These are phyloP conservation scores for Eutrema yunnanense DNA, from an alignment of 345 rosid species.

Conservation along the genomic window DNA sequence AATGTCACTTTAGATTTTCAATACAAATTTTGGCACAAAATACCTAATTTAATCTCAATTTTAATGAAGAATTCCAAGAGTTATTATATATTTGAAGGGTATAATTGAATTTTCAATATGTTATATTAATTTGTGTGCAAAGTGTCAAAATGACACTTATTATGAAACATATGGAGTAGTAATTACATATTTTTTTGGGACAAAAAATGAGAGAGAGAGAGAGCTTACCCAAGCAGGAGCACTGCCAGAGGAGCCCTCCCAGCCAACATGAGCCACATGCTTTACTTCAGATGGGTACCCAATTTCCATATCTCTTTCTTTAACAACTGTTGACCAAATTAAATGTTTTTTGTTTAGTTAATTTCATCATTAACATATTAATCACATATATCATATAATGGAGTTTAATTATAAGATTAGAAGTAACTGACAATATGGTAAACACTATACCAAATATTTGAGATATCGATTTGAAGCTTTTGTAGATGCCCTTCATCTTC, in stretches of 20 bases:
- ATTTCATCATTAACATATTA: not conserved
- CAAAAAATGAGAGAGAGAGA: not conserved
- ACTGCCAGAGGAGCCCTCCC: conserved; percentile 70
- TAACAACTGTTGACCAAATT: conserved; percentile 42
- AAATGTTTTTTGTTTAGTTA: not conserved
- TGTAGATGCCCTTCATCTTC: conserved; percentile 85
- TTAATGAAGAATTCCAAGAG: too few species aligned
- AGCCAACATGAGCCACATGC: conserved; percentile 85
- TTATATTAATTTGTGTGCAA: too few species aligned
- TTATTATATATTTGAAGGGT: too few species aligned
- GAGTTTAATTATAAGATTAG: not conserved
- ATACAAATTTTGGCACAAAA: too few species aligned
- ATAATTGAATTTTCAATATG: too few species aligned
- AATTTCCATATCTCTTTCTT: conserved; percentile 65
- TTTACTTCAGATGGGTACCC: conserved; percentile 93
- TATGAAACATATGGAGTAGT: too few species aligned
- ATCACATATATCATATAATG: not conserved
- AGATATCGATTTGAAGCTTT: conserved; percentile 77
- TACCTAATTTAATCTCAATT: too few species aligned
- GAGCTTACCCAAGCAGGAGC: conserved; percentile 79
- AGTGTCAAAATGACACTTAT: too few species aligned
- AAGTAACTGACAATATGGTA: not conserved
- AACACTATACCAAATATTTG: conserved; percentile 63
- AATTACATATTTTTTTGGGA: too few species aligned
- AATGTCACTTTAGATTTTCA: too few species aligned